Percentiles rank a stretch among this genome's conserved stretches.
Conservation (phyloP, 352 stramenopile species). For the Aphanomyces invadans region DNA sequence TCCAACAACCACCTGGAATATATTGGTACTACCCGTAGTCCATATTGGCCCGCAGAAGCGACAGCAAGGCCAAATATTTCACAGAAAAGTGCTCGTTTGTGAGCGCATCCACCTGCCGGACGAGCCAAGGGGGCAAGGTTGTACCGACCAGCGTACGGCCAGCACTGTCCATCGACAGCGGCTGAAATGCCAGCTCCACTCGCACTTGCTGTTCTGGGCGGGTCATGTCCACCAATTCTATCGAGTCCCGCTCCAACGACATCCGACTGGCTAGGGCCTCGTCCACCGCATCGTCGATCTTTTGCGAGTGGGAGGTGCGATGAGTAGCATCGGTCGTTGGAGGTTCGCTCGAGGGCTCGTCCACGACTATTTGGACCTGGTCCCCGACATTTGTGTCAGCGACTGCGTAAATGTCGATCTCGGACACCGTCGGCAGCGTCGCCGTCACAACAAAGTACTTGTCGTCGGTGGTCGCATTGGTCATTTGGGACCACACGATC, state of each 20-base stretch:
- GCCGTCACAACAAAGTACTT: conserved; percentile 10
- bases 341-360: background rate
- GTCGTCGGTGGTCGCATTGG: background rate
- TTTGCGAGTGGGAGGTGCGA: background rate
- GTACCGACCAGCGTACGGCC: background rate
- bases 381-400: too few relatives aligned
- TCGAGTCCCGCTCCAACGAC: background rate
- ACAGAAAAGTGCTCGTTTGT: conserved; percentile 1
- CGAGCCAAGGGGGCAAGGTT: background rate
- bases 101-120: background rate
- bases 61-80: conserved; percentile 17
- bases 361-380: background rate
- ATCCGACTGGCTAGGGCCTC: background rate
- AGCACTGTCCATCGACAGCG: background rate
- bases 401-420: background rate
- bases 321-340: background rate
- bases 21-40: background rate
- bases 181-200: background rate
- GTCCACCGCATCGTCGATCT: background rate
- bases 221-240: background rate
- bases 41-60: background rate
- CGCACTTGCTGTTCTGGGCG: background rate
- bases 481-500: conserved; percentile 6
- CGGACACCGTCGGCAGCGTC: background rate
- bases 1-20: too few relatives aligned